phyloP scores from a whole-genome alignment of 2,329 filamentous ascomycete genomes.

The Rhynchosporium agropyri region DNA sequence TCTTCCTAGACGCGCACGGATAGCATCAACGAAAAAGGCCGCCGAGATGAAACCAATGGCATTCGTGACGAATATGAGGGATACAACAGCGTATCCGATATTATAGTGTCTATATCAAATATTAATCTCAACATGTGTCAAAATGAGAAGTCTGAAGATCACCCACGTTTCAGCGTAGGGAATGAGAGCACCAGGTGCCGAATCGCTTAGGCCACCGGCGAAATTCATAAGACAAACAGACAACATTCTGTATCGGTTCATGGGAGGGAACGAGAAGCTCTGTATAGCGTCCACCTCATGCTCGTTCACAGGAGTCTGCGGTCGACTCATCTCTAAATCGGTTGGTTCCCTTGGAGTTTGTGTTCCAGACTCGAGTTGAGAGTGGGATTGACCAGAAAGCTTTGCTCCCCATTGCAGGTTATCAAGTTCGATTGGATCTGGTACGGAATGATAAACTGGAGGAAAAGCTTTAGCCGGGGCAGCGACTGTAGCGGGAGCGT shows the following conservation, averaged over 20 bases:
- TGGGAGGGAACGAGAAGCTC: slow-evolving; percentile 61
- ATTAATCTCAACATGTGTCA: slow-evolving; percentile 10
- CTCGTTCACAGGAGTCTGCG: slow-evolving; percentile 49
- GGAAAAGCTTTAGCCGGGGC: slow-evolving; percentile 39
- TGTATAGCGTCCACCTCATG: slow-evolving; percentile 51
- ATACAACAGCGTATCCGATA: slow-evolving; percentile 78
- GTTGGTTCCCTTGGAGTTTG: slow-evolving; percentile 33
- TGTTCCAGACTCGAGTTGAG: slow-evolving; percentile 32
- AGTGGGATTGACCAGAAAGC: slow-evolving; percentile 26
- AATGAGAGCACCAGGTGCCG: slow-evolving; percentile 75
- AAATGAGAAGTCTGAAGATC: too few relatives aligned
- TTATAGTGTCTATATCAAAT: slow-evolving; percentile 57
- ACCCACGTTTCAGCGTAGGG: slow-evolving; percentile 72
- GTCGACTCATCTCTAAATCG: slow-evolving; percentile 55
- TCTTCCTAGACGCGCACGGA: slow-evolving; percentile 66
- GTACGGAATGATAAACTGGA: slow-evolving; percentile 40
- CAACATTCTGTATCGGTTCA: slow-evolving; percentile 71
- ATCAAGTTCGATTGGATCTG: slow-evolving; percentile 37
- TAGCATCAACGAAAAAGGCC: slow-evolving; percentile 66
- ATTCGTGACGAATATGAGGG: slow-evolving; percentile 79
- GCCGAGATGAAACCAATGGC: slow-evolving; percentile 76
- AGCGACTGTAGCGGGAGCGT: slow-evolving; percentile 26
- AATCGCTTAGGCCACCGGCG: slow-evolving; percentile 72
- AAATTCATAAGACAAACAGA: slow-evolving; percentile 68
- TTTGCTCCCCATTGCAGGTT: slow-evolving; percentile 34